These are phyloP conservation scores for Phaeolepiota aurea DNA, from an alignment of 768 basidiomycete genomes.

Conservation along the genomic window DNA sequence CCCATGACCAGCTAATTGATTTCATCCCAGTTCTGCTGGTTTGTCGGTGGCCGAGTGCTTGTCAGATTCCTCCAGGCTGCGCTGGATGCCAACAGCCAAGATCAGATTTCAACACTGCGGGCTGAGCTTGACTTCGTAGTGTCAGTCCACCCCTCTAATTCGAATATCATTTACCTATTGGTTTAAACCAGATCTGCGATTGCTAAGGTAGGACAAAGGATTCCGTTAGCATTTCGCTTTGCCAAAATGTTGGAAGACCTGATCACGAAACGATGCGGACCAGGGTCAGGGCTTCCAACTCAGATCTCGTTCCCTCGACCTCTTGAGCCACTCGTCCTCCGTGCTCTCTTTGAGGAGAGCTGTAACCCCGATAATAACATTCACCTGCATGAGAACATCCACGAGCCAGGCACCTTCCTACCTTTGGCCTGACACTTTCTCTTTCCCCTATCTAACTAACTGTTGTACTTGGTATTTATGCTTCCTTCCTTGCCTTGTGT, in stretches of 20 bases:
- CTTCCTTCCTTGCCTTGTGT: too few species aligned
- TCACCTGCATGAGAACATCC: slow-evolving; percentile 21
- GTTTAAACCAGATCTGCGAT: slow-evolving; percentile 40
- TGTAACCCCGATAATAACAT: slow-evolving; percentile 15
- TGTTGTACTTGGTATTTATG: too few species aligned
- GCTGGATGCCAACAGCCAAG: slow-evolving; percentile 43
- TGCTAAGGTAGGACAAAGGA: slow-evolving; percentile 52
- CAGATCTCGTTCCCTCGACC: slow-evolving; percentile 27
- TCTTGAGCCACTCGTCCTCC: slow-evolving; percentile 18
- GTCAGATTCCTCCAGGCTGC: slow-evolving; percentile 61
- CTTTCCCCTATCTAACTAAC: too few species aligned
- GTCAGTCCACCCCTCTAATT: slow-evolving; percentile 26
- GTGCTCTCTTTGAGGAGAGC: slow-evolving; percentile 22
- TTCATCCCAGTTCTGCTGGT: slow-evolving; percentile 55
- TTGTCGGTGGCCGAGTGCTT: slow-evolving; percentile 56
- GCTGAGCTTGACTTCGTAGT: slow-evolving; percentile 63
- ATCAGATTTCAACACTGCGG: slow-evolving; percentile 50
- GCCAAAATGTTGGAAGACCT: slow-evolving; percentile 49
- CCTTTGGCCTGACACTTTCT: slow-evolving; percentile 18
- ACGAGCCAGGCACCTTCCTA: slow-evolving; percentile 27
- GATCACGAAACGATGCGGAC: slow-evolving; percentile 29
- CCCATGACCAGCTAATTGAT: too few species aligned
- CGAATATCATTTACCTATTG: slow-evolving; percentile 2
- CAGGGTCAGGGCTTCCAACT: slow-evolving; percentile 15
- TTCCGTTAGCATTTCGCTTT: slow-evolving; percentile 58